Percentiles rank a stretch among this genome's conserved stretches.
These are phyloP conservation scores for Lecanosticta acicola DNA, from an alignment of 2,329 filamentous ascomycete species.

Conservation along the genomic window DNA sequence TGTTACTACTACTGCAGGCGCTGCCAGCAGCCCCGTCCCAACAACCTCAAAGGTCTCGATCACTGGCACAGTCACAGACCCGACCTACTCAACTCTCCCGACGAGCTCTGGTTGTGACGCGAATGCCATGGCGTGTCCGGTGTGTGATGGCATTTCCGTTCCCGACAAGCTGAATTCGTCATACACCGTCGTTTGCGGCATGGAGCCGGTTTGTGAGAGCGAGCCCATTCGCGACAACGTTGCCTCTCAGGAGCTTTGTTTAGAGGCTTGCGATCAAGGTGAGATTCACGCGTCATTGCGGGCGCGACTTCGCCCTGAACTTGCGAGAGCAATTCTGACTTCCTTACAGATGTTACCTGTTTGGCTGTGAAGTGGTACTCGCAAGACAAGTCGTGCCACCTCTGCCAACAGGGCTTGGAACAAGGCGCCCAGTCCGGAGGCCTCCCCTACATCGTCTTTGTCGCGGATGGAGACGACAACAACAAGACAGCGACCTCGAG, in stretches of 20 bases:
- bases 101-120: constrained; percentile 15
- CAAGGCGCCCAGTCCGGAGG: constrained; percentile 4
- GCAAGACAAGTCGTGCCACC: constrained; percentile 14
- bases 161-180: constrained; percentile 22
- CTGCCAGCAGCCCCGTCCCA: not conserved
- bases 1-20: constrained; percentile 9
- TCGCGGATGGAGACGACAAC: constrained; percentile 17
- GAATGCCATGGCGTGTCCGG: constrained; percentile 20
- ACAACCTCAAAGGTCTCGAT: constrained; percentile 3
- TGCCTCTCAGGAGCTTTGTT: constrained; percentile 18
- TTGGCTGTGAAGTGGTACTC: constrained; percentile 21
- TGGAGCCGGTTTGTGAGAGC: constrained; percentile 20
- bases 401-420: constrained; percentile 22
- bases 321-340: too few relatives aligned
- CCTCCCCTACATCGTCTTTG: constrained; percentile 16
- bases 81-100: constrained; percentile 17
- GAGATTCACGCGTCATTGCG: too few relatives aligned
- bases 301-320: too few relatives aligned
- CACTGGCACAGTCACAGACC: constrained; percentile 5
- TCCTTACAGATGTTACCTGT: constrained; percentile 21
- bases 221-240: constrained; percentile 11
- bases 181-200: constrained; percentile 22
- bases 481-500: constrained; percentile 3
- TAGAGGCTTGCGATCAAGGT: constrained; percentile 21
- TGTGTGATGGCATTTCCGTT: constrained; percentile 18